Conservation (phyloP, 1,284 basidiomycete species). For the Flammula alnicola region DNA sequence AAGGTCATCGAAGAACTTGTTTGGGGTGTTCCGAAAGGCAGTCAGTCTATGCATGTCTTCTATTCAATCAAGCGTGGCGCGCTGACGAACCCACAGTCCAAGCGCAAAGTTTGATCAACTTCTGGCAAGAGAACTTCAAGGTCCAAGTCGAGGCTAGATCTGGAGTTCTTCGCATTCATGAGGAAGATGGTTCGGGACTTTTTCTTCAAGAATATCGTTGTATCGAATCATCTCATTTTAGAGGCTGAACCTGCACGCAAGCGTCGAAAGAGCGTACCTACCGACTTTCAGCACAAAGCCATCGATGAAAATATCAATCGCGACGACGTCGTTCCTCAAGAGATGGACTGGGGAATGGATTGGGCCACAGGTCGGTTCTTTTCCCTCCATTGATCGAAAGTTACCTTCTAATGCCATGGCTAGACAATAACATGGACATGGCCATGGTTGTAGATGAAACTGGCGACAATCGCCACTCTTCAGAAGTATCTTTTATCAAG, state of each 20-base stretch:
- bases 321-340: no score
- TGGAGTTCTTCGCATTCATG: slow-evolving; percentile 48
- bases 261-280: no score
- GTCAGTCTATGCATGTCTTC: slow-evolving; percentile 44
- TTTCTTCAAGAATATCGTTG: neutral
- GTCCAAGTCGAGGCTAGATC: slow-evolving; percentile 67
- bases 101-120: slow-evolving; percentile 64
- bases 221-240: neutral
- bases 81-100: slow-evolving; percentile 49
- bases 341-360: slow-evolving; percentile 17
- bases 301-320: no score
- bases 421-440: slow-evolving; percentile 21
- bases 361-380: slow-evolving; percentile 14
- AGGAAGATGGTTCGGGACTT: slow-evolving; percentile 32
- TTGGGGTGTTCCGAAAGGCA: slow-evolving; percentile 66
- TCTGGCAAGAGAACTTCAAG: slow-evolving; percentile 74
- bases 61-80: neutral
- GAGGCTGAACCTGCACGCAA: slow-evolving; percentile 18
- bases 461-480: slow-evolving; percentile 54
- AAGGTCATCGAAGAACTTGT: slow-evolving; percentile 65
- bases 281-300: no score
- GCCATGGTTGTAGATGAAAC: slow-evolving; percentile 21
- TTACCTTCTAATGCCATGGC: neutral
- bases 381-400: neutral
- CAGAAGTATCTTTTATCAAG: slow-evolving; percentile 52